A percentile compares a stretch with the other conserved stretches of the same genome.
Evolutionary conservation across 2,329 filamentous ascomycete genomes (phyloP).

Genomic region (Pseudogymnoascus sp.): DNA sequence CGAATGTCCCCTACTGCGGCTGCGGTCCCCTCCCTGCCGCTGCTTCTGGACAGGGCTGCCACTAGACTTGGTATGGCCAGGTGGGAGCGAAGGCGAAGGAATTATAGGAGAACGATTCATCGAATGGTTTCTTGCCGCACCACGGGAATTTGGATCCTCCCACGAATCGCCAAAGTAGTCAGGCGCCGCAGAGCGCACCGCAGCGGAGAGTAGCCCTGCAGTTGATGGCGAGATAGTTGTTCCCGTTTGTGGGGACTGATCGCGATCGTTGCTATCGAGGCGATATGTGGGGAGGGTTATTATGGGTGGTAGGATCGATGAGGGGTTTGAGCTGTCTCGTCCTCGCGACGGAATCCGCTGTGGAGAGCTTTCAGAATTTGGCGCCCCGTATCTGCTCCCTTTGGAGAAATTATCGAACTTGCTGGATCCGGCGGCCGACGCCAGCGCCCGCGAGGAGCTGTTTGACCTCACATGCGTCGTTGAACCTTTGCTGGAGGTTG

Average conservation of each 20-base stretch:
- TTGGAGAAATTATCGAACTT: slow-evolving; percentile 14
- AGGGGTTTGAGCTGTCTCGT: slow-evolving; percentile 16
- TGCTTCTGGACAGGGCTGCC: slow-evolving; percentile 15
- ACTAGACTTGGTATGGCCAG: slow-evolving; percentile 10
- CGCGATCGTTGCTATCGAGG: slow-evolving; percentile 15
- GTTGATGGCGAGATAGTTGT: slow-evolving; percentile 28
- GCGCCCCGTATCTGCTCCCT: slow-evolving; percentile 20
- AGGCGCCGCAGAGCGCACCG: slow-evolving; percentile 23
- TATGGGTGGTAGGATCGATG: slow-evolving; percentile 21
- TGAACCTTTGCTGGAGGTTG: slow-evolving; percentile 40
- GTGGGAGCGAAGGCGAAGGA: slow-evolving; percentile 17
- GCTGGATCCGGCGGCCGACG: slow-evolving; percentile 23
- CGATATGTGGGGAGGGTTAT: slow-evolving; percentile 26
- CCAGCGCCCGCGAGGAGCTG: slow-evolving; percentile 18
- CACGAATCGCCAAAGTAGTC: slow-evolving; percentile 27
- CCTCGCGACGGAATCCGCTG: slow-evolving; percentile 17
- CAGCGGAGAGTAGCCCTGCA: slow-evolving; percentile 27
- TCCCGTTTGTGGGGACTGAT: slow-evolving; percentile 24
- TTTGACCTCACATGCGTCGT: slow-evolving; percentile 20
- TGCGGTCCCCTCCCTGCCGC: slow-evolving; percentile 12
- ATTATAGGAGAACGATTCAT: slow-evolving; percentile 16
- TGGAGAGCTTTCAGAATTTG: slow-evolving; percentile 20
- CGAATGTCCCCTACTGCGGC: slow-evolving; percentile 31
- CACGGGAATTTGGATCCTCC: slow-evolving; percentile 18
- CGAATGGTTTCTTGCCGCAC: slow-evolving; percentile 15